Conservation (phyloP, 441 rosid genomes). For the Pelargonium fulgidum region DNA sequence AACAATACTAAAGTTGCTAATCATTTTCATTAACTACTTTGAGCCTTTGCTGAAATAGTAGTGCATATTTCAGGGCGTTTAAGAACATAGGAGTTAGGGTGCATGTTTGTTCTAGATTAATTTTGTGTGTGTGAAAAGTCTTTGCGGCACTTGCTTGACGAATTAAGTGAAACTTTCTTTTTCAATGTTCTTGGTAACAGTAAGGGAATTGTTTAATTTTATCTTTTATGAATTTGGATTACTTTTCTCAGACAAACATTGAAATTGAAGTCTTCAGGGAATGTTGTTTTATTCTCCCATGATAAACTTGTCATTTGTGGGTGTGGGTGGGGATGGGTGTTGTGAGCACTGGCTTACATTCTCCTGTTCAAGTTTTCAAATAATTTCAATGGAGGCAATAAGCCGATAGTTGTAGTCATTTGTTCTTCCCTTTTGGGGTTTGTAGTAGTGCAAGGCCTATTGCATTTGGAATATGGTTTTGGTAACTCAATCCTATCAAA, state of each 20-base stretch:
- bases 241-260: background rate
- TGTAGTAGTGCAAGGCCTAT: background rate
- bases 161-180: background rate
- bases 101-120: background rate
- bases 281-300: background rate
- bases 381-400: background rate
- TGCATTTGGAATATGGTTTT: background rate
- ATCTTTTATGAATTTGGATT: background rate
- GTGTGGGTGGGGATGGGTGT: background rate
- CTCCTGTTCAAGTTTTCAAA: background rate
- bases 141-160: background rate
- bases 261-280: background rate
- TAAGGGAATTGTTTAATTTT: background rate
- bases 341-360: background rate
- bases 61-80: background rate
- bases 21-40: background rate
- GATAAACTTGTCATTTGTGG: background rate
- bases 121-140: background rate
- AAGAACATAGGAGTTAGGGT: background rate
- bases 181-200: background rate
- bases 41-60: background rate
- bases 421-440: background rate
- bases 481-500: background rate
- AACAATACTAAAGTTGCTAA: background rate
- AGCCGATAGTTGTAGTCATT: background rate